Evolutionary conservation across 164 flowering plant genomes (phyloP).

Genomic region (Sedum album): DNA sequence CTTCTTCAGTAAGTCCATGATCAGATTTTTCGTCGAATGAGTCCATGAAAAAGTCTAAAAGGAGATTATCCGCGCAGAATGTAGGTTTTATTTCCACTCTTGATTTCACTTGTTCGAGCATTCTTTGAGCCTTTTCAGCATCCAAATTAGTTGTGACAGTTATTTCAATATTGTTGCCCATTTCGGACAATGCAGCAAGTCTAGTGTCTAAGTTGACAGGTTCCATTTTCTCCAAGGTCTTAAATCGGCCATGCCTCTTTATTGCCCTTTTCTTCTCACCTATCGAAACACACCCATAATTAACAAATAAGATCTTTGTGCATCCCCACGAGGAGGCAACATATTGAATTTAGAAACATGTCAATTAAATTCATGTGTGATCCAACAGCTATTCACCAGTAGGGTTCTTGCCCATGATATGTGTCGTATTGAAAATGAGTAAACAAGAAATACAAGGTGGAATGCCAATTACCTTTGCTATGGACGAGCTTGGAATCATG

Average conservation of each 20-base stretch:
- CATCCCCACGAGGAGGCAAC: not conserved
- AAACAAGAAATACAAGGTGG: not conserved
- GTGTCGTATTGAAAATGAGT: not conserved
- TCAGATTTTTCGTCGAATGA: constrained; percentile 8
- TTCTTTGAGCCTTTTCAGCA: not conserved
- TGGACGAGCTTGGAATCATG: not conserved
- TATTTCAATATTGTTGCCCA: not conserved
- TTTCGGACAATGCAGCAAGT: not conserved
- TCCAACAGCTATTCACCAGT: not conserved
- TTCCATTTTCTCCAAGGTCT: not conserved
- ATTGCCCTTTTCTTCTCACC: not conserved
- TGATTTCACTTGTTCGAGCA: not conserved
- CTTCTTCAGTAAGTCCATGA: constrained; percentile 5
- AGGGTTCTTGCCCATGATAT: not conserved
- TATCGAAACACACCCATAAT: not conserved
- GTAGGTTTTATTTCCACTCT: not conserved
- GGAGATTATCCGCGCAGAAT: constrained; percentile 17
- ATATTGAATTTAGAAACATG: not conserved
- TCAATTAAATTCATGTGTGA: not conserved
- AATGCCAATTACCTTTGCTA: not conserved
- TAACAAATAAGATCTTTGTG: not conserved
- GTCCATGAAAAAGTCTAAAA: constrained; percentile 47
- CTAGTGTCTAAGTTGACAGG: not conserved
- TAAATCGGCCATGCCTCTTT: not conserved
- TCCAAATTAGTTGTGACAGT: not conserved